Conservation (phyloP, 441 rosid species). For the Corymbia calophylla region DNA sequence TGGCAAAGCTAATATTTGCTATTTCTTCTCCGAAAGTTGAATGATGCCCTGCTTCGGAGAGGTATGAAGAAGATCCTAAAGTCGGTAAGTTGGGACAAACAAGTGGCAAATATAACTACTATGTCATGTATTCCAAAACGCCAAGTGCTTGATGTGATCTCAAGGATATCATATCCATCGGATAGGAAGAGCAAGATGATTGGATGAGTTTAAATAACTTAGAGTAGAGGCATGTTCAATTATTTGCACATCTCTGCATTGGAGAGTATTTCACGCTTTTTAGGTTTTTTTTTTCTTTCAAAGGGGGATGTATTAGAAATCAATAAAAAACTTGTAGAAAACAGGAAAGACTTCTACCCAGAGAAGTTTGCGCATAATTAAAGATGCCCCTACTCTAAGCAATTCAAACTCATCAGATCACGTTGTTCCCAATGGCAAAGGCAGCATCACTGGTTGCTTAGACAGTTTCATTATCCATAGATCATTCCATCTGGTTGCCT, state of each 20-base stretch:
- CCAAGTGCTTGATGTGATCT: neutral
- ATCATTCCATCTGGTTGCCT: neutral
- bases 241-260: neutral
- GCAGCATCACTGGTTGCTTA: neutral
- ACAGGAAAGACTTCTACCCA: neutral
- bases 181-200: too few relatives aligned
- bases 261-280: neutral
- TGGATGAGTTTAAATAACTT: too few relatives aligned
- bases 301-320: neutral
- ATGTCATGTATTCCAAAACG: neutral
- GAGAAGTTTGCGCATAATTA: neutral
- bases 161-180: accelerated
- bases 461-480: neutral
- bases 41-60: neutral
- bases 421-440: neutral
- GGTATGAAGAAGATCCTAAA: neutral
- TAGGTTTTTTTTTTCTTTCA: neutral
- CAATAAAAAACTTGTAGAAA: too few relatives aligned
- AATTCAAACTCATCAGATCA: neutral
- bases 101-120: neutral
- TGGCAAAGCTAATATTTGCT: neutral
- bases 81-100: neutral
- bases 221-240: too few relatives aligned
- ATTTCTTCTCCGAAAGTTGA: neutral
- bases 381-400: neutral